Conservation (phyloP, 1,139 yeast species). For the Suhomyces chickasaworum region DNA sequence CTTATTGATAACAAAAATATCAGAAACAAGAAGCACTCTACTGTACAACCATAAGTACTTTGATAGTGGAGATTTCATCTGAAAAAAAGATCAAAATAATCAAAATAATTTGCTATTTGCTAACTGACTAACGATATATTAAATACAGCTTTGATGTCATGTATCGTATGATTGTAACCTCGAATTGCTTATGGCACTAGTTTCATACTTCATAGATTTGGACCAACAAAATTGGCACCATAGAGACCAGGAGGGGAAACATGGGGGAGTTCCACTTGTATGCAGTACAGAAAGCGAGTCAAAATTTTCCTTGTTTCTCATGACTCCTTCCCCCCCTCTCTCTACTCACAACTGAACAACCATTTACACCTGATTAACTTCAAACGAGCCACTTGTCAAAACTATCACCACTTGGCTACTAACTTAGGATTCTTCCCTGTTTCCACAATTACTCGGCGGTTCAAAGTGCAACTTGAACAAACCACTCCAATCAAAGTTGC, state of each 20-base stretch:
- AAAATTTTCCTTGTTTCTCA: constrained; percentile 10
- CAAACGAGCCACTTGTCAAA: neutral
- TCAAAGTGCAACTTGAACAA: neutral
- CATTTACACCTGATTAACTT: neutral
- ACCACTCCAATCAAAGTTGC: neutral
- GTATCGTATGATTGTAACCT: neutral
- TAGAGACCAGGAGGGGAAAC: neutral
- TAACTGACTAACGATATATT: neutral
- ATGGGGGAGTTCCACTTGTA: neutral
- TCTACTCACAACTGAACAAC: neutral
- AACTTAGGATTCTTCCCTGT: neutral
- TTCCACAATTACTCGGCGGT: neutral
- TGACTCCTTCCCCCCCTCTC: constrained; percentile 12
- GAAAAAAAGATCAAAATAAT: neutral
- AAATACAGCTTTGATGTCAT: neutral
- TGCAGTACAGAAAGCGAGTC: constrained; percentile 13
- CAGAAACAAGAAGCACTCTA: constrained; percentile 19
- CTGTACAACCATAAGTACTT: neutral
- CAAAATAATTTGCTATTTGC: no score
- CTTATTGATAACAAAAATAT: constrained; percentile 63
- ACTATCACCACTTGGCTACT: neutral
- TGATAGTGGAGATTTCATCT: no score
- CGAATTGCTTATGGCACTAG: neutral
- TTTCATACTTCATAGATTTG: neutral
- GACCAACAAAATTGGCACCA: neutral